Evolutionary conservation across 257 asterid genomes (phyloP).

Genomic region (Echites panduratus): DNA sequence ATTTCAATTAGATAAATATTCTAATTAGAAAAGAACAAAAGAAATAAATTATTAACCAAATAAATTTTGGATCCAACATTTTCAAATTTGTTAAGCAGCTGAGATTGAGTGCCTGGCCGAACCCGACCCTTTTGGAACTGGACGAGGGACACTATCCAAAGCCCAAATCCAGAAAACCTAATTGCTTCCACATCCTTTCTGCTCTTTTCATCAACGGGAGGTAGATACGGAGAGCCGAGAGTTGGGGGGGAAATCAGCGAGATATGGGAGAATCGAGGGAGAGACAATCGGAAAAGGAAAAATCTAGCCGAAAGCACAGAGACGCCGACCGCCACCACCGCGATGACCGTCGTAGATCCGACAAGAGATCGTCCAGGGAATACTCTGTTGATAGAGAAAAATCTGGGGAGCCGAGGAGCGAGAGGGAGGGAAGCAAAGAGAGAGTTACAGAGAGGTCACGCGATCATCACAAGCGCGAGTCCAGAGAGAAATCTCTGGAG

Average conservation of each 20-base stretch:
- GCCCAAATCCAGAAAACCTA: constrained; percentile 2
- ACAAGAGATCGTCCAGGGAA: constrained; percentile 27
- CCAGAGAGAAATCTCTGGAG: constrained; percentile 19
- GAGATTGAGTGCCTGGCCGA: too few relatives aligned
- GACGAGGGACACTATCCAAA: neutral
- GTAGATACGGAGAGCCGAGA: constrained; percentile 29
- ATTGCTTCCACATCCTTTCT: neutral
- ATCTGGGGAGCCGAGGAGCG: constrained; percentile 25
- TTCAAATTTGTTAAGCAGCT: neutral
- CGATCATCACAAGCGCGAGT: constrained; percentile 32
- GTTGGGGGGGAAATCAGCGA: constrained; percentile 28
- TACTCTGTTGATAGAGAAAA: constrained; percentile 25
- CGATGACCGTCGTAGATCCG: constrained; percentile 39
- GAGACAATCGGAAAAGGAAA: constrained; percentile 44
- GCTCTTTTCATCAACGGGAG: neutral
- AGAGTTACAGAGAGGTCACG: constrained; percentile 12
- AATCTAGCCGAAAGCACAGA: constrained; percentile 43
- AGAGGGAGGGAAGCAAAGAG: constrained; percentile 52
- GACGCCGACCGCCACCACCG: constrained; percentile 19
- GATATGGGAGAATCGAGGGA: neutral
- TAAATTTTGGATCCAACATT: too few relatives aligned
- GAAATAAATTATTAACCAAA: too few relatives aligned
- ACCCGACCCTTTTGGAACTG: neutral
- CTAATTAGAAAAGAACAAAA: too few relatives aligned
- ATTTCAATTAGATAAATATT: too few relatives aligned